These are phyloP conservation scores for Globisporangium acanthophoron DNA, from an alignment of 352 stramenopile species.

Conservation along the genomic window DNA sequence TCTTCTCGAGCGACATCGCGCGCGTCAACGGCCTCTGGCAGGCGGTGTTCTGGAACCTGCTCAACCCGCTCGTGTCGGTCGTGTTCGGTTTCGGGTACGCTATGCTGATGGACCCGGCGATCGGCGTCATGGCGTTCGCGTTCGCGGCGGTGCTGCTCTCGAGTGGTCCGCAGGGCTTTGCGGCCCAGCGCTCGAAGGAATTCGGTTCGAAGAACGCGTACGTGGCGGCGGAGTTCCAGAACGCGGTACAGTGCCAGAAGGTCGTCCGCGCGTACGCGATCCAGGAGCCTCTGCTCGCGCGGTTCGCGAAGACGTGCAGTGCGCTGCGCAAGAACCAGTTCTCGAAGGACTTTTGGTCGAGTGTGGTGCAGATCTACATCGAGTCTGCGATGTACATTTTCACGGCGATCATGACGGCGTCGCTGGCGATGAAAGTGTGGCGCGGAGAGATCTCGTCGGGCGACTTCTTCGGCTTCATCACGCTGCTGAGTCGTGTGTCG, in stretches of 20 bases:
- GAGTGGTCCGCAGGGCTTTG: constrained; percentile 79
- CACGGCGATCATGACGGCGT: constrained; percentile 81
- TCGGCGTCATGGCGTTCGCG: constrained; percentile 78
- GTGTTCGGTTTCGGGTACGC: constrained; percentile 83
- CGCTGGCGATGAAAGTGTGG: constrained; percentile 83
- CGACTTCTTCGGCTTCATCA: constrained; percentile 84
- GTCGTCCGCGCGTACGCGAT: constrained; percentile 84
- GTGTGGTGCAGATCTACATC: constrained; percentile 89
- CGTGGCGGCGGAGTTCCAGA: constrained; percentile 84
- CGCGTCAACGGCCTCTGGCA: constrained; percentile 85
- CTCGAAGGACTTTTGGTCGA: constrained; percentile 87
- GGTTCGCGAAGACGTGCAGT: constrained; percentile 62
- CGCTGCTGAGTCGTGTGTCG: constrained; percentile 70
- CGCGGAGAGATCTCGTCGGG: constrained; percentile 57
- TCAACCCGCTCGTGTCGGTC: constrained; percentile 77
- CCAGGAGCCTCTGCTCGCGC: constrained; percentile 66
- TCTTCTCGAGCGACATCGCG: constrained; percentile 83
- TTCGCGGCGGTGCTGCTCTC: constrained; percentile 79
- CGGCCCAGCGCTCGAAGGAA: constrained; percentile 76
- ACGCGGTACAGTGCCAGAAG: constrained; percentile 81
- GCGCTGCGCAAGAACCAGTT: constrained; percentile 80
- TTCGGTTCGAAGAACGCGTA: constrained; percentile 87
- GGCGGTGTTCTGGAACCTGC: constrained; percentile 85
- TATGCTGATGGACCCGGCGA: constrained; percentile 75
- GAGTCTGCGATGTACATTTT: constrained; percentile 90